These are phyloP conservation scores for Metarhizium anisopliae DNA, from an alignment of 2,329 filamentous ascomycete genomes.

Conservation along the genomic window DNA sequence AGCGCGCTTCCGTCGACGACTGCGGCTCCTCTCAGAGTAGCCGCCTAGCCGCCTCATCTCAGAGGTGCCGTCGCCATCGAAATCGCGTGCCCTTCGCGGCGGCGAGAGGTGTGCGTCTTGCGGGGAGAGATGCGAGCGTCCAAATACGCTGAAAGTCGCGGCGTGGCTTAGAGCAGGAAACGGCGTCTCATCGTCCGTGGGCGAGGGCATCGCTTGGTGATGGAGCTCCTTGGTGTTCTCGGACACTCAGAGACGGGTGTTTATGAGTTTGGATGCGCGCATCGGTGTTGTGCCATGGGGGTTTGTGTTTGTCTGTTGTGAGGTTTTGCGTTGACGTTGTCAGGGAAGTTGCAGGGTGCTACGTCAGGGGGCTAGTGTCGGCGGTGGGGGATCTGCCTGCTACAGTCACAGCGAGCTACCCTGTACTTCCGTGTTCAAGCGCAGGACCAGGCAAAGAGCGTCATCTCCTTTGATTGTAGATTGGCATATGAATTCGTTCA, in stretches of 20 bases:
- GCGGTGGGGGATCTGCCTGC: too few relatives aligned
- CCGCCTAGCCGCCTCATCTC: conserved; percentile 36
- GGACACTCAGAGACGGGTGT: not conserved
- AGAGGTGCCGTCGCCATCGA: conserved; percentile 21
- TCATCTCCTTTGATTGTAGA: too few relatives aligned
- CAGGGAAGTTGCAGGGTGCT: too few relatives aligned
- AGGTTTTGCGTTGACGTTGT: too few relatives aligned
- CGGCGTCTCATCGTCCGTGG: conserved; percentile 29
- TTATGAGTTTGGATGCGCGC: not conserved
- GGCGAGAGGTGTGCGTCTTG: conserved; percentile 75
- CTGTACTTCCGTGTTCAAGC: too few relatives aligned
- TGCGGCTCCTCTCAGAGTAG: conserved; percentile 53
- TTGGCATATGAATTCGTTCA: too few relatives aligned
- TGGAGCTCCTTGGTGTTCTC: not conserved
- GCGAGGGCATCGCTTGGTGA: conserved; percentile 21
- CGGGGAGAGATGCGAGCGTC: conserved; percentile 65
- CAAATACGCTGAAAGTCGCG: conserved; percentile 25
- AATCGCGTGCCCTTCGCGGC: conserved; percentile 36
- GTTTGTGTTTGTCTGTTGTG: too few relatives aligned
- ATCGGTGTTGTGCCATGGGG: too few relatives aligned
- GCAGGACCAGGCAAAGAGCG: too few relatives aligned
- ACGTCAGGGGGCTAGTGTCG: too few relatives aligned
- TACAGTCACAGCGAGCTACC: too few relatives aligned
- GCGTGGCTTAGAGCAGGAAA: conserved; percentile 23
- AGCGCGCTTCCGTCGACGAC: conserved; percentile 58